Conservation (phyloP, 2,329 filamentous ascomycete species). For the Akanthomyces lecanii region DNA sequence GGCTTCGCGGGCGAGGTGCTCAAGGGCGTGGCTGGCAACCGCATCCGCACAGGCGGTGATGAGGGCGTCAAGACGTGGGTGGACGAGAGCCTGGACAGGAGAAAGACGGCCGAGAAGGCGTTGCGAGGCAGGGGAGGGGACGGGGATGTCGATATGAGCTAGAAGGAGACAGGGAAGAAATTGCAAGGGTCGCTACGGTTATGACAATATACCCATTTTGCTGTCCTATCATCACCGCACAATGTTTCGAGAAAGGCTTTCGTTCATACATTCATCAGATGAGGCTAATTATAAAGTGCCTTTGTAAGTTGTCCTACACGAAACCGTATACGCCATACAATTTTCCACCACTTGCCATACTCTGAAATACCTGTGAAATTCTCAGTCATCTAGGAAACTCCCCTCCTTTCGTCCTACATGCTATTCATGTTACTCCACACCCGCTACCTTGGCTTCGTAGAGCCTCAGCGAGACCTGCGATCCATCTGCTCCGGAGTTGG, state of each 20-base stretch:
- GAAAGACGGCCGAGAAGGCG: conserved; percentile 36
- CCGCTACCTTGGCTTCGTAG: too few species aligned
- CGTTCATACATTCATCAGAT: not conserved
- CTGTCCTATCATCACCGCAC: not conserved
- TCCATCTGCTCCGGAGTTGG: conserved; percentile 16
- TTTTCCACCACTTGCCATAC: not conserved
- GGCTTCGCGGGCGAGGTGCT: conserved; percentile 88
- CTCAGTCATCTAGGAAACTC: not conserved
- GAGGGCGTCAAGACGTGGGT: conserved; percentile 70
- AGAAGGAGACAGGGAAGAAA: not conserved
- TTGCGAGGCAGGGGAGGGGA: conserved; percentile 31
- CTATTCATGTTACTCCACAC: not conserved
- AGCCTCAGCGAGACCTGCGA: conserved; percentile 1
- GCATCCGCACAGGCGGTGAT: conserved; percentile 62
- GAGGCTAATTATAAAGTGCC: not conserved
- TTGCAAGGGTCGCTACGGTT: not conserved
- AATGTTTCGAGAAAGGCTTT: not conserved
- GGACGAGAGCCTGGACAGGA: conserved; percentile 59
- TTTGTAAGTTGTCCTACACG: not conserved
- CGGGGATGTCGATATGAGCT: conserved; percentile 41
- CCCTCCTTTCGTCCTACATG: not conserved
- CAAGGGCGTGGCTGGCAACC: conserved; percentile 75
- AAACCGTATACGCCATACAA: not conserved
- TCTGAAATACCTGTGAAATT: not conserved
- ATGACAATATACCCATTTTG: conserved; percentile 8